Base-by-base conservation (phyloP, 306 rosid species). In the Cicer bijugum region DNA sequence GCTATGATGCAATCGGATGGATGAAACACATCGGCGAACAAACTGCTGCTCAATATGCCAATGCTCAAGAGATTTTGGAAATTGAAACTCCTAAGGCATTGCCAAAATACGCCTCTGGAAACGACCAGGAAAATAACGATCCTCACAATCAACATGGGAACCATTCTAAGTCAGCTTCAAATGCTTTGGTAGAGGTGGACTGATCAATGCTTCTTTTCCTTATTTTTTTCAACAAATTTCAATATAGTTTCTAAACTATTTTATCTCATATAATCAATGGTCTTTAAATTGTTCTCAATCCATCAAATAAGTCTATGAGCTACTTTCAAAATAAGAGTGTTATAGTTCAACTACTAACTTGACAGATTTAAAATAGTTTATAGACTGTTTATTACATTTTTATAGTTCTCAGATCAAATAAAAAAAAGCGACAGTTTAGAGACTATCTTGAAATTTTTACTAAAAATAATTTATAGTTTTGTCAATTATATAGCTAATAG, bases 1-100 rank as follows among this genome's bases (percentile, higher is more conserved):
- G 93, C 84, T 92, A 83, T 60, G 99, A 95, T 85, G 99, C 99
- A 57, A 82, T 95, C 12, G 97, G 91, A 61, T 82, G 86, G 88
- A 88, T 91, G 96, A 92, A 84, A 76, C 96, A 95, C 85, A 78
- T 92, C 12, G 83, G 92, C 9, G 97, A 91, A 84, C 97, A 94
- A 69, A 89, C 86, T 73, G 96, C 96, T 8, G 88, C 89, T 69
- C 96, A 95, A 14, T 94, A 89, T 83, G 98, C 96, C 43, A 84
- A 74, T 68, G 97, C 97, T 40, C 90, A 87, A 68, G 89, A 88
- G 80, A 84, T 86, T 76, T 74, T 95, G 85, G 96, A 84, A 82
- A 85, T 81, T 77, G 96, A 86, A 80, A 80, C 93, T 39, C 96
- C 96, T 7, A 84, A 82, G 72, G 82, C 91, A 2, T 69, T 85